Base-by-base conservation (phyloP, 306 rosid species). In the Cucumis cinereus region DNA sequence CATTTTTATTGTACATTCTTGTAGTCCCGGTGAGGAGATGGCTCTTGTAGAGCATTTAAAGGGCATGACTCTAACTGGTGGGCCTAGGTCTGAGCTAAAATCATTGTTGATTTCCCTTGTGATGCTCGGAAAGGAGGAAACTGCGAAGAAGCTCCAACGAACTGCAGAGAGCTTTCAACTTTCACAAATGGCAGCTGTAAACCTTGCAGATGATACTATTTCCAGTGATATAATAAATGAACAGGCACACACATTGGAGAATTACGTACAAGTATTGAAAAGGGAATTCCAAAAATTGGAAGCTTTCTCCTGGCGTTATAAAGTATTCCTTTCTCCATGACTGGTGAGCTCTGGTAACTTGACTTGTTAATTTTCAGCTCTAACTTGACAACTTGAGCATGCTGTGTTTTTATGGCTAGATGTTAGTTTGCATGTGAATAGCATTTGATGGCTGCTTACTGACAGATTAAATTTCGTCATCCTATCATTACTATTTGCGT, bases 41-140 rank as follows among this genome's bases (percentile, higher is more conserved):
- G 99, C 96, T 77, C 81, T 94, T 22, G 93, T 87, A 75, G 99
- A 94, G 80, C 98, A 92, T 82, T 78, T 94, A 90, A 88, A 90
- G 83, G 89, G 93, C 79, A 92, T 94, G 98, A 73, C 88, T 79
- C 82, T 86, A 76, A 85, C 88, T n/a, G 84, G 70, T 66, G 92
- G 88, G 63, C 84, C 92, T 3, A 86, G 83, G 80, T 71, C 73
- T 19, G 99, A 92, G 85, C 88, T 95, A 49, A 92, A 92, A 83
- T 87, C 93, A 77, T 78, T 95, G 59, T 77, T 95, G 81, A 87
- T 83, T 83, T 73, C 89, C 50, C 99, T 95, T 26, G 64, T 89
- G 83, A 89, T 86, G 98, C 84, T 90, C 47, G 92, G 96, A 13
- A 97, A 95, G 87, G 89, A 80, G 35, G 96, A 89, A 85, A 88